These are phyloP conservation scores for Pichia sp. DNA, from an alignment of 1,139 yeast species.

Conservation along the genomic window DNA sequence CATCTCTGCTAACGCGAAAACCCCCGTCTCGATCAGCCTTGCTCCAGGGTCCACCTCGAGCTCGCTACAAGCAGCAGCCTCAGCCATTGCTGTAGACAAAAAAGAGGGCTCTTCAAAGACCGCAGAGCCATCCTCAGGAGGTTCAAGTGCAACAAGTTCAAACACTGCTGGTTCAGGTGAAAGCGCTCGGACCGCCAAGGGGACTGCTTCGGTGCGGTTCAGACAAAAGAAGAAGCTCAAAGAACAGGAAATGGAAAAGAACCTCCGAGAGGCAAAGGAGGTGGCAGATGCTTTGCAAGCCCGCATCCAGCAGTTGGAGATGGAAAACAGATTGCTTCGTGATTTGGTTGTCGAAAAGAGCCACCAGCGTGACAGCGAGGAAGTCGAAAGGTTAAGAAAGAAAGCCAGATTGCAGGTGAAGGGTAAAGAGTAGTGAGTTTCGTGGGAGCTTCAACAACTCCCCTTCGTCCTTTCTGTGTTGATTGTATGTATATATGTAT, in stretches of 20 bases:
- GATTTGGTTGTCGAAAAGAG: slow-evolving; percentile 66
- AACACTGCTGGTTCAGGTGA: slow-evolving; percentile 46
- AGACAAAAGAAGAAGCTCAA: slow-evolving; percentile 75
- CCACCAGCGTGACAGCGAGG: slow-evolving; percentile 33
- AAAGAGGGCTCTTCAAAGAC: not conserved
- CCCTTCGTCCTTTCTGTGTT: not conserved
- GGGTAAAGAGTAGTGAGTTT: slow-evolving; percentile 2
- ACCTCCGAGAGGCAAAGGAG: slow-evolving; percentile 58
- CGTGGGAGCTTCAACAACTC: not conserved
- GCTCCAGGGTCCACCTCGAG: not conserved
- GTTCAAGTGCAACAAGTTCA: not conserved
- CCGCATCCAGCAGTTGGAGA: slow-evolving; percentile 56
- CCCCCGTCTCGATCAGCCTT: not conserved
- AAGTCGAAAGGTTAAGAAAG: slow-evolving; percentile 31
- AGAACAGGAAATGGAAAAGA: slow-evolving; percentile 79
- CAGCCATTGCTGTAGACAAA: not conserved
- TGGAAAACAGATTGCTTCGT: slow-evolving; percentile 63
- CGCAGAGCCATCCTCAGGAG: not conserved
- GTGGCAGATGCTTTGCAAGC: slow-evolving; percentile 56
- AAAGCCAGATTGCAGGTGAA: slow-evolving; percentile 25
- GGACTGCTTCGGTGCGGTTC: slow-evolving; percentile 75
- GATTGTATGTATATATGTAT: too few species aligned
- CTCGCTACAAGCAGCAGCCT: not conserved
- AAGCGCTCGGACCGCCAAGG: slow-evolving; percentile 3
- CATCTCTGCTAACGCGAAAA: not conserved